Base-by-base conservation (phyloP, 257 asterid genomes). In the Pogostemon cablin region DNA sequence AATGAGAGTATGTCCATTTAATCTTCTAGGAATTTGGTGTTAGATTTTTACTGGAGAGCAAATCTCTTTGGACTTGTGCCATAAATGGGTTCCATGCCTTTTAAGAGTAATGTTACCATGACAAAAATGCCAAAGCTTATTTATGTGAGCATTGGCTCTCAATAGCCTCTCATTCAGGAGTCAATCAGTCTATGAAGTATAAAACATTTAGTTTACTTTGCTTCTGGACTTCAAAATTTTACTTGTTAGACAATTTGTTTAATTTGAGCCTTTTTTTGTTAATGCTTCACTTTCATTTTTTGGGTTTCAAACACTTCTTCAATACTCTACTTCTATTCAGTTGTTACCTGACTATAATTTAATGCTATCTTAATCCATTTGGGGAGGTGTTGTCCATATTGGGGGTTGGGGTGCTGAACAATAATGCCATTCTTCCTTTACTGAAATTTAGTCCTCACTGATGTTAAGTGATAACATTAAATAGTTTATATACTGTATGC, bases 101-200 rank as follows among this genome's bases (percentile, higher is more conserved):
- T 58, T 5, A 59, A 40, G 41, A 61, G 61, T 25, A 43, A 54
- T 75, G 54, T 9, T 34, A 34, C 12, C 17, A 7, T 47, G 9
- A 37, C 7, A 57, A 8, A 4, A 49, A 49, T 39, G 38, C 38
- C 41, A 15, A 17, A 34, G 65, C 44, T 39, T 5, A 49, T 35
- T 9, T 60, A 12, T 55, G 38, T 49, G 12, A 57, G 44, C 10
- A 20, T 20, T 4, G 20, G 34, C 10, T 41, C 65, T 59, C 40
- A 41, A 38, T 20, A 2, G 20, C n/a, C 10, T 41, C 65, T 59
- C 40, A 41, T 32, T 52, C 52, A 8, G 61, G 25, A 20, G 40
- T 69, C 40, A 39, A 20, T 56, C 46, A 40, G 7, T 32, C 8
- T 43, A 40, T 67, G 67, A 62, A 72, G 20, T 52, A 59, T 25